These are phyloP conservation scores for Lecanicillium sp. DNA, from an alignment of 2,329 filamentous ascomycete species.

Conservation along the genomic window DNA sequence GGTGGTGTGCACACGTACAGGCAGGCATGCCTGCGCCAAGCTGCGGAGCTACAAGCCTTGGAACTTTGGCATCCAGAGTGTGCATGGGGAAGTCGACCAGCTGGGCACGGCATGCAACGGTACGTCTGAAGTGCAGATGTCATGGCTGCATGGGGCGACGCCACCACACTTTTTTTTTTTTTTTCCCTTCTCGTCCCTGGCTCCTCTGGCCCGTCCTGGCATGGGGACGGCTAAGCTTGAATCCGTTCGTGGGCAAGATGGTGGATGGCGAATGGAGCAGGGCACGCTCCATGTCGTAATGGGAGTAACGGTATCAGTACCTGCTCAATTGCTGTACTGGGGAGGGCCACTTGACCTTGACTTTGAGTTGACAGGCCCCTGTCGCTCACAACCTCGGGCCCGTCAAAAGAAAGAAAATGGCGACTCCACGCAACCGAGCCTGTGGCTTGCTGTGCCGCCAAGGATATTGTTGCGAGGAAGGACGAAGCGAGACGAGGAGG, in stretches of 20 bases:
- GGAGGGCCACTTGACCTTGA: neutral
- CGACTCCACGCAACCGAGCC: neutral
- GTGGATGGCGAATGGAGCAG: neutral
- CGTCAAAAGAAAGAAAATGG: slow-evolving; percentile 4
- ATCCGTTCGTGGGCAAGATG: neutral
- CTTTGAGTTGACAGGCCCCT: neutral
- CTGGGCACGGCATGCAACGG: neutral
- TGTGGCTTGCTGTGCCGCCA: too few species aligned
- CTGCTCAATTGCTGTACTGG: too few species aligned
- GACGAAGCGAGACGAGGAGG: neutral
- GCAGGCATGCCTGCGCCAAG: neutral
- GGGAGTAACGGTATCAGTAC: too few species aligned
- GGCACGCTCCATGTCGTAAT: neutral
- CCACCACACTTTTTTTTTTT: slow-evolving; percentile 2
- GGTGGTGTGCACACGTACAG: neutral
- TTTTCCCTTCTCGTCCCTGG: neutral
- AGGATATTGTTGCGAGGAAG: neutral
- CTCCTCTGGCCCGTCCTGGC: neutral
- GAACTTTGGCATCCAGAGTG: neutral
- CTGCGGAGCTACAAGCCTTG: neutral
- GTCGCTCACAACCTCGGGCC: neutral
- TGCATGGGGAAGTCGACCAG: neutral
- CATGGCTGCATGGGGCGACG: slow-evolving; percentile 7
- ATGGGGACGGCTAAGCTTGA: slow-evolving; percentile 2
- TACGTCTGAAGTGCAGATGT: neutral